Evolutionary conservation across 495 filamentous ascomycete species (phyloP), one percentile per base, ranked within the genome.

Genomic region (Penicillium goetzii): DNA sequence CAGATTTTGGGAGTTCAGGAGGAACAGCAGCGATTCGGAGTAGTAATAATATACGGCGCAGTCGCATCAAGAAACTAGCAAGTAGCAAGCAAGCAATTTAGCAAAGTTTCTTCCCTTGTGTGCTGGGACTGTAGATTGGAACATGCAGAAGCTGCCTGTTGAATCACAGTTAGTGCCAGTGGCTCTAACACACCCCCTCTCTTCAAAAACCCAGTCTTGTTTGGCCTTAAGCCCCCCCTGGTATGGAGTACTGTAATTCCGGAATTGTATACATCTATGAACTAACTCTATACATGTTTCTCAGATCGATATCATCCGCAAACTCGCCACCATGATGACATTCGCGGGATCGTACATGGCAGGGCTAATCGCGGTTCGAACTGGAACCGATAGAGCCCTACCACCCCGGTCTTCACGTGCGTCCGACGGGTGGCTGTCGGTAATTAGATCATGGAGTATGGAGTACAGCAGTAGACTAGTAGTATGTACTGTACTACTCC

Each of bases 101-200:
- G 52, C 32, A 55, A 10, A 55, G 52, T 55, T 34, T 55, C 50
- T 43, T 68, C 58, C 61, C 62, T 61, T 64, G 68, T 62, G 40
- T 60, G 60, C 64, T 65, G 56, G 51, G 63, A 66, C 65, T 64
- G 26, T 25, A 57, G 40, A 32, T 55, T 63, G 63, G 68, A 71
- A 68, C 63, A 63, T 71, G 68, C 68, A 66, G 63, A 65, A 45
- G 43, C 58, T 64, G 54, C 56, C 41, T 2, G 52, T 59, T 58
- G 60, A 58, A 69, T 66, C 63, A 66, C 67, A 61, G 23, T 62
- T 69, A 66, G 63, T 57, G 60, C 41, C 26, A 11, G 47, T 62
- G 64, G 34, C 61, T 58, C 43, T 23, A 9, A n/a, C 25, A 15
- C 60, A 23, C 26, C 34, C 47, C 55, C 33, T 58, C 55, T 36